Conservation (phyloP, 805 yeast species). For the Schwanniomyces yamadae region DNA sequence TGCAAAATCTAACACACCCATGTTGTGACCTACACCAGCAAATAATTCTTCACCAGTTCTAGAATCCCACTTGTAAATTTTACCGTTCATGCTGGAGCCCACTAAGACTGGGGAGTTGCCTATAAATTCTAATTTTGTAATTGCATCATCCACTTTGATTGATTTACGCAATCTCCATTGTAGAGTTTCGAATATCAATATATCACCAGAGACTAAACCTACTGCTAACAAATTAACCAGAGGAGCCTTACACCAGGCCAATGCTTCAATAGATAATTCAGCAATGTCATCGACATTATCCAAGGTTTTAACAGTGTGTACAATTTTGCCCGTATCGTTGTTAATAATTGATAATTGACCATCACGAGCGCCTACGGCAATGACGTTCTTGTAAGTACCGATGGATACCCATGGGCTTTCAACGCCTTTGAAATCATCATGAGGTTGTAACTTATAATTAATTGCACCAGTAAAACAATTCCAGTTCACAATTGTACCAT, state of each 20-base stretch:
- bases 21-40: slow-evolving; percentile 86
- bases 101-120: slow-evolving; percentile 56
- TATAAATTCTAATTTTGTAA: slow-evolving; percentile 75
- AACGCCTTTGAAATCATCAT: slow-evolving; percentile 66
- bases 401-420: slow-evolving; percentile 88
- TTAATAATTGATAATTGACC: slow-evolving; percentile 83
- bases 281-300: slow-evolving; percentile 50
- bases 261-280: slow-evolving; percentile 52
- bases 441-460: slow-evolving; percentile 61
- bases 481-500: slow-evolving; percentile 86
- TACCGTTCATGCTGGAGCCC: slow-evolving; percentile 82
- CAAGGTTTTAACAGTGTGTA: slow-evolving; percentile 64
- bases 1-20: slow-evolving; percentile 89
- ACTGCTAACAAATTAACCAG: slow-evolving; percentile 66
- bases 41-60: slow-evolving; percentile 78
- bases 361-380: slow-evolving; percentile 85
- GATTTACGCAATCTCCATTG: slow-evolving; percentile 84
- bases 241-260: slow-evolving; percentile 68
- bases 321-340: slow-evolving; percentile 66
- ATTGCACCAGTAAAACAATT: slow-evolving; percentile 76
- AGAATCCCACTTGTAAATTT: slow-evolving; percentile 82
- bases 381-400: slow-evolving; percentile 48
- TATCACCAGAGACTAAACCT: slow-evolving; percentile 86
- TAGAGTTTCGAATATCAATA: slow-evolving; percentile 76
- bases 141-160: slow-evolving; percentile 72